phyloP scores from a whole-genome alignment of 2,329 filamentous ascomycete species.

The Penicillium palitans region DNA sequence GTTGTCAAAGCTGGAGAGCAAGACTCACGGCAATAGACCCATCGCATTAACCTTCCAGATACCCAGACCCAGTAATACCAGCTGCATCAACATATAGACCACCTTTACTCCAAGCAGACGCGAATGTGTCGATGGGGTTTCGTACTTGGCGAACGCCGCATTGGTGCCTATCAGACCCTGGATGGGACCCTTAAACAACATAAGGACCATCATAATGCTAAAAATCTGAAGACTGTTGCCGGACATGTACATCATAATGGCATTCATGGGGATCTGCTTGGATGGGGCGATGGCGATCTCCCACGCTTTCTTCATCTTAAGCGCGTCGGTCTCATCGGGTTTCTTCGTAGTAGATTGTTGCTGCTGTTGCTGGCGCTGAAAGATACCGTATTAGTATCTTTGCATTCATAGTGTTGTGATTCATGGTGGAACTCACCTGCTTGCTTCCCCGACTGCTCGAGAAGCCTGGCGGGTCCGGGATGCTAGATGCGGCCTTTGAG shows the following conservation, averaged over 20 bases:
- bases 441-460: conserved; percentile 56
- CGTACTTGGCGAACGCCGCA: conserved; percentile 85
- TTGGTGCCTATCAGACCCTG: conserved; percentile 80
- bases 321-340: conserved; percentile 83
- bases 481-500: conserved; percentile 59
- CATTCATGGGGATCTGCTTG: conserved; percentile 96
- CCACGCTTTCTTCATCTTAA: conserved; percentile 99
- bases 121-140: conserved; percentile 72
- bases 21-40: conserved; percentile 83
- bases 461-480: conserved; percentile 87
- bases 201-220: conserved; percentile 99
- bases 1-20: not conserved
- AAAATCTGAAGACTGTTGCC: conserved; percentile 98
- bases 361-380: conserved; percentile 35
- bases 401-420: not conserved
- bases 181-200: conserved; percentile 96
- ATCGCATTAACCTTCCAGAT: conserved; percentile 97
- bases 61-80: conserved; percentile 78
- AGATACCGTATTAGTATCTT: conserved; percentile 2
- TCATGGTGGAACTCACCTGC: conserved; percentile 45
- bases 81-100: conserved; percentile 83
- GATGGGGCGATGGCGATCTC: conserved; percentile 91
- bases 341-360: conserved; percentile 37
- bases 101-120: conserved; percentile 81
- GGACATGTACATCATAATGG: conserved; percentile 99